Conservation (phyloP, 129 eudicot species). For the Calendula officinalis region DNA sequence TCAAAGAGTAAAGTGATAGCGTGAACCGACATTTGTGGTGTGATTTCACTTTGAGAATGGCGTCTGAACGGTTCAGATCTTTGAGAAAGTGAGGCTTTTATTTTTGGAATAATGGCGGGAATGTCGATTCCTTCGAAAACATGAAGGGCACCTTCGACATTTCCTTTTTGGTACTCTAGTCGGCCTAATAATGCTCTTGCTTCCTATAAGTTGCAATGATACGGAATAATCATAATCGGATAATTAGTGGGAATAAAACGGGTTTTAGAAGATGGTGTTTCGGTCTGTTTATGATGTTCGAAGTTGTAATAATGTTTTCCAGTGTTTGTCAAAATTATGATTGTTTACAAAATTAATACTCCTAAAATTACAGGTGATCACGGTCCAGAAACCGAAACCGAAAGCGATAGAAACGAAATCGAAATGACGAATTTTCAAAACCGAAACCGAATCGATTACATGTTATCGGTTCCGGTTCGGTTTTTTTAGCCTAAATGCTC, state of each 20-base stretch:
- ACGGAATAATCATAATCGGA: not conserved
- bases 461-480: too few relatives aligned
- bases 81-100: constrained; percentile 49
- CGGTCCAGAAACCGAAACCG: too few relatives aligned
- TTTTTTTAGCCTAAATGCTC: too few relatives aligned
- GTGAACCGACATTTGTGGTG: constrained; percentile 78
- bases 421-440: too few relatives aligned
- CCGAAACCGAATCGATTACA: too few relatives aligned
- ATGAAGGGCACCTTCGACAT: constrained; percentile 78
- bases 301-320: not conserved
- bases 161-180: constrained; percentile 92
- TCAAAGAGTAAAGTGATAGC: constrained; percentile 85
- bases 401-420: too few relatives aligned
- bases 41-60: constrained; percentile 59
- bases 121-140: constrained; percentile 92
- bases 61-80: constrained; percentile 65
- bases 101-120: constrained; percentile 68
- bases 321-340: not conserved
- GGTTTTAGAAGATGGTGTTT: not conserved
- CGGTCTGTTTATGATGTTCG: not conserved
- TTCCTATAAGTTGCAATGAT: constrained; percentile 49
- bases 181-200: constrained; percentile 92
- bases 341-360: not conserved
- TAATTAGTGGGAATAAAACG: not conserved
- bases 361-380: too few relatives aligned